Percentiles rank a stretch among this genome's conserved stretches.
Conservation (phyloP, 805 yeast species). For the Sungouiozyma ichnusensis region DNA sequence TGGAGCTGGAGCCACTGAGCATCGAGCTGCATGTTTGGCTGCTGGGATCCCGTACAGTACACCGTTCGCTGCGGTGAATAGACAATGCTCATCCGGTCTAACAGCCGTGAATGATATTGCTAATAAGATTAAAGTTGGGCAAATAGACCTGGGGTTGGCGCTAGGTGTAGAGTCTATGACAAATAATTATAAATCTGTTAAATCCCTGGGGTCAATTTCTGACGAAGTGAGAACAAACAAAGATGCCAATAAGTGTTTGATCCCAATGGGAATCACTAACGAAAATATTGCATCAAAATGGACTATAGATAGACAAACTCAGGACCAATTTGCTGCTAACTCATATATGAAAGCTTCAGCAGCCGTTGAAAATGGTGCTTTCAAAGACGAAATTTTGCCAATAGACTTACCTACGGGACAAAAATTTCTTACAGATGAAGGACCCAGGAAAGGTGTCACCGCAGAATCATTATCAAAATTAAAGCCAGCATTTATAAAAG, state of each 20-base stretch:
- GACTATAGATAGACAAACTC: conserved; percentile 54
- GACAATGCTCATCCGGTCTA: conserved; percentile 92
- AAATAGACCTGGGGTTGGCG: conserved; percentile 84
- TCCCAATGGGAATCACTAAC: conserved; percentile 95
- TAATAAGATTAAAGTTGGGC: conserved; percentile 76
- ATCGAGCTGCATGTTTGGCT: conserved; percentile 81
- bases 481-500: conserved; percentile 76
- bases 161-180: conserved; percentile 94
- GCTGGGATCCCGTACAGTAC: conserved; percentile 80
- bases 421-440: conserved; percentile 64
- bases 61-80: conserved; percentile 75
- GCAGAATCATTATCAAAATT: conserved; percentile 62
- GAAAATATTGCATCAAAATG: conserved; percentile 76
- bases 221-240: conserved; percentile 34
- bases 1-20: conserved; percentile 93
- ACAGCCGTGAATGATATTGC: conserved; percentile 87
- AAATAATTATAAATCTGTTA: conserved; percentile 66
- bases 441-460: conserved; percentile 82
- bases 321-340: conserved; percentile 81
- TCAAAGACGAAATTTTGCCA: conserved; percentile 84
- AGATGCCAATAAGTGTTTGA: conserved; percentile 62
- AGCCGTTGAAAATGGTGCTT: conserved; percentile 63
- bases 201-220: conserved; percentile 54
- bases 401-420: conserved; percentile 43
- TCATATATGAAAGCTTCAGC: conserved; percentile 77